Base-by-base conservation (phyloP, 2,329 filamentous ascomycete genomes). In the Orbilia oligospora region DNA sequence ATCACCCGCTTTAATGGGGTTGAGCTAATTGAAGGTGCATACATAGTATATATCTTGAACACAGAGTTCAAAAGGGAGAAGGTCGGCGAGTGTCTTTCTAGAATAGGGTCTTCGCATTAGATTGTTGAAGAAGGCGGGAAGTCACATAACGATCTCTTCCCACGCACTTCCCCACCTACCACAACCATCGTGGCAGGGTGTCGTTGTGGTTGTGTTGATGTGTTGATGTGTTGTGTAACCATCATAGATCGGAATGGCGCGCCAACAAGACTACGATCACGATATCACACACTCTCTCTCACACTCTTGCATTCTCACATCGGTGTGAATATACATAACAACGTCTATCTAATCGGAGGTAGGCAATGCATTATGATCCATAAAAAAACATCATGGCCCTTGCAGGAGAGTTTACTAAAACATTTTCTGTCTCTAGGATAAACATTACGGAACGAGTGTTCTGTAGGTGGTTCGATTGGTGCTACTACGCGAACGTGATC, bases 1-100 rank as follows among this genome's bases (percentile, higher is more conserved):
- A 36, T 36, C 33, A 9, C 8, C 33, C 33, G 33, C 9, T 9
- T 36, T 36, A 36, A 36, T 8, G 9, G 33, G 33, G 6, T 36
- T 36, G 5, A 24, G 14, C n/a, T 18, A 44, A 20, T 12, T 5
- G 53, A 61, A 44, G 24, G 18, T 61, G 56, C 36, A 61, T 44
- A n/a, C n/a, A n/a, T n/a, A n/a, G n/a, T n/a, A 14, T 16, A 18
- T 33, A 41, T 58, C 33, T 61, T 14, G 56, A 61, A 61, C 56
- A 61, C 56, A 61, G 22, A 44, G 56, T 61, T 61, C 22, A 20
- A 8, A 44, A 24, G 1, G 8, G n/a, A 8, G 53, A 36, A 38
- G 5, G 18, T 44, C 56, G 56, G 36, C 36, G 20, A 44, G 14
- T n/a, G 9, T 9, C 1, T 24, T 24, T 55, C 24, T 55, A n/a